Base-by-base conservation (phyloP, 1,284 basidiomycete species). In the Apiotrichum gracile region DNA sequence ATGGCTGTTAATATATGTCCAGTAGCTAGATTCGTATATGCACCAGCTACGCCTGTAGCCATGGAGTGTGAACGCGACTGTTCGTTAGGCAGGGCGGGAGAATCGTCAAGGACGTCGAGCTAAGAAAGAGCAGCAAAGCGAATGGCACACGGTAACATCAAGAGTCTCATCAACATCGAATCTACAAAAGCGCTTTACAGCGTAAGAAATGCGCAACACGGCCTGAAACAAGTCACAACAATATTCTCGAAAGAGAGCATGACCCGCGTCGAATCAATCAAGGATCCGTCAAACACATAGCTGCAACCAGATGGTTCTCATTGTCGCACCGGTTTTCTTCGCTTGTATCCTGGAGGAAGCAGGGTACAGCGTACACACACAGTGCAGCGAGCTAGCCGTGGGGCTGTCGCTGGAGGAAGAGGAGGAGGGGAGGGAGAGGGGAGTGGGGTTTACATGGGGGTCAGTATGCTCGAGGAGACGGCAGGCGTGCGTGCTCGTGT, bases 261-360 rank as follows among this genome's bases (percentile, higher is more conserved):
- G 31, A 31, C 29, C 29, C 43, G 43, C 27, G 43, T 12, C 43
- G 16, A n/a, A 24, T 31, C 29, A 21, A 22, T 19, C n/a, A 19
- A 19, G 17, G 29, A 31, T 19, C 47, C 49, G 53, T 52, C 50
- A 38, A 34, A 40, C 25, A 41, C 39, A 25, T 46, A n/a, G 56
- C 65, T 58, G 61, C 60, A 64, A 66, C 64, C 63, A 35, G 52
- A 56, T 58, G 63, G 60, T 63, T 63, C 63, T 70, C 62, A 66
- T 54, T 70, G 40, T 72, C 52, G 70, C 70, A 70, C 64, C 63
- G 62, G 63, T 69, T 70, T 65, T 65, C 65, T 65, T 72, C 67
- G 65, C 43, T 65, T 69, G 61, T 51, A 57, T 43, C 65, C 66
- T 61, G 66, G 65, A 52, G 63, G 54, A 44, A 46, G 51, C 59